Conservation (phyloP, 768 basidiomycete species). For the Rhizopogon vulgaris region DNA sequence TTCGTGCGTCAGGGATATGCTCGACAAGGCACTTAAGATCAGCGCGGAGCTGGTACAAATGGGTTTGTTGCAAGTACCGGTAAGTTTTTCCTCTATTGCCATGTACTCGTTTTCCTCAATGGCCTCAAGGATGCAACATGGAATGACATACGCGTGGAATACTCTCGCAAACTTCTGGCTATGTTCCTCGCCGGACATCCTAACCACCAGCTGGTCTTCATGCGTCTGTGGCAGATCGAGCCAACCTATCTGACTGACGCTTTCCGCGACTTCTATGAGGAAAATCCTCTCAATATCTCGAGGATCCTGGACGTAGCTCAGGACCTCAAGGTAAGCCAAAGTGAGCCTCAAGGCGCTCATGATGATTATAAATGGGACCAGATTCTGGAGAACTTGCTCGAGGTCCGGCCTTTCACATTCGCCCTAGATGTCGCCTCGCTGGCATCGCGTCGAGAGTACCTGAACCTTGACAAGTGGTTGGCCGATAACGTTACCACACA, state of each 20-base stretch:
- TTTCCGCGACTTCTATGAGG: conserved; percentile 88
- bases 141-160: conserved; percentile 84
- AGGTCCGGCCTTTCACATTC: conserved; percentile 83
- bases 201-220: conserved; percentile 94
- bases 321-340: conserved; percentile 72
- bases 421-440: conserved; percentile 92
- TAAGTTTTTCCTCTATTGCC: conserved; percentile 35
- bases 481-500: conserved; percentile 79
- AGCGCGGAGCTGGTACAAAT: conserved; percentile 93
- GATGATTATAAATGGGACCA: conserved; percentile 21
- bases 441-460: conserved; percentile 87
- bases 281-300: conserved; percentile 89
- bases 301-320: conserved; percentile 93
- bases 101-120: conserved; percentile 3
- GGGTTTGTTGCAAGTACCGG: conserved; percentile 86
- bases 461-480: conserved; percentile 97
- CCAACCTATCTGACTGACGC: conserved; percentile 81
- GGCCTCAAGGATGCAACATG: conserved; percentile 62
- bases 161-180: conserved; percentile 75
- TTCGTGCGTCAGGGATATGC: conserved; percentile 77
- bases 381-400: conserved; percentile 91
- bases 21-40: conserved; percentile 90
- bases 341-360: background rate
- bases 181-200: conserved; percentile 93
- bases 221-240: conserved; percentile 91